phyloP scores from a whole-genome alignment of 495 filamentous ascomycete genomes.

The Aspergillus campestris region DNA sequence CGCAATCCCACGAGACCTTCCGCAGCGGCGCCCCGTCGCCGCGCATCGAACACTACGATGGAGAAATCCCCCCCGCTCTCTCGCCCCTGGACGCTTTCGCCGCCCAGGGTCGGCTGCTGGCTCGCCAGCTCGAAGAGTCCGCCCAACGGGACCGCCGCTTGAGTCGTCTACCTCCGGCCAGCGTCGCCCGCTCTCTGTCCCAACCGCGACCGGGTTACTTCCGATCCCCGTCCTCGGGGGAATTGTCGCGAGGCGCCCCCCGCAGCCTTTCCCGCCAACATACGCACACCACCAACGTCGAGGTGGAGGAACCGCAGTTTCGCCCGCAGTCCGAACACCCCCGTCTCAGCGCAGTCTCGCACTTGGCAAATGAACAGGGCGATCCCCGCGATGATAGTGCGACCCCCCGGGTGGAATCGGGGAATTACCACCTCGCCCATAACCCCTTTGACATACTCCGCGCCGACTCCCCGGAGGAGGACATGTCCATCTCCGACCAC shows the following conservation, averaged over 20 bases:
- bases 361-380: conserved; percentile 39
- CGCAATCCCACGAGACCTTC: conserved; percentile 52
- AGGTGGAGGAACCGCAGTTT: conserved; percentile 51
- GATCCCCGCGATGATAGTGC: conserved; percentile 21
- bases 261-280: conserved; percentile 26
- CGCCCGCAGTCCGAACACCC: conserved; percentile 69
- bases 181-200: conserved; percentile 67
- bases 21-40: conserved; percentile 51
- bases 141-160: conserved; percentile 59
- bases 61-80: conserved; percentile 82
- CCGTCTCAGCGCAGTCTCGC: conserved; percentile 55
- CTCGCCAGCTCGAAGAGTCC: conserved; percentile 77
- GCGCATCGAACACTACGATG: conserved; percentile 63
- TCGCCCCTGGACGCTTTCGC: conserved; percentile 94
- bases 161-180: conserved; percentile 75
- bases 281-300: conserved; percentile 39
- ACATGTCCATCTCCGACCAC: conserved; percentile 7
- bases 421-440: conserved; percentile 9
- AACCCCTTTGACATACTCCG: conserved; percentile 38
- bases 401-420: conserved; percentile 19
- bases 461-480: conserved; percentile 43
- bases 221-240: conserved; percentile 43
- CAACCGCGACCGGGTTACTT: conserved; percentile 65
- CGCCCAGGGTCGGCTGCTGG: conserved; percentile 75
- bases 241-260: conserved; percentile 11